phyloP scores from a whole-genome alignment of 257 asterid species.

The Phtheirospermum japonicum region DNA sequence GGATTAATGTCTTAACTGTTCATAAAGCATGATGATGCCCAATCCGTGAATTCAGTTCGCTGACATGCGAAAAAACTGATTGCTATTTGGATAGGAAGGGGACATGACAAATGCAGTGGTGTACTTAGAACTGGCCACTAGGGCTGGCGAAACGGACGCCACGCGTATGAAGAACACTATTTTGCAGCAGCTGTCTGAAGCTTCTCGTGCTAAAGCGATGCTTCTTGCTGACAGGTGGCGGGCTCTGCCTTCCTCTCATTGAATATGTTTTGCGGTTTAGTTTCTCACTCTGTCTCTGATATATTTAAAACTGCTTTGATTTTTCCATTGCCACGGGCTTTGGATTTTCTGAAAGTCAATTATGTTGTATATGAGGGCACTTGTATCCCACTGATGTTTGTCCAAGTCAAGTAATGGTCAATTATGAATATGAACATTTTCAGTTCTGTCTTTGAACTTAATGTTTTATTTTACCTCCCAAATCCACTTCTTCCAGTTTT shows the following conservation, averaged over 20 bases:
- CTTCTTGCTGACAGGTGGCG: conserved; percentile 57
- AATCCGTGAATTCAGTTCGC: background rate
- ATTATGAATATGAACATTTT: too few species aligned
- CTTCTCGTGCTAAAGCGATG: conserved; percentile 50
- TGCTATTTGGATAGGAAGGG: conserved; percentile 57
- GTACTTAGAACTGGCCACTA: conserved; percentile 68
- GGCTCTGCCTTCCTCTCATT: conserved; percentile 47
- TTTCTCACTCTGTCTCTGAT: too few species aligned
- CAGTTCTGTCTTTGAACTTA: too few species aligned
- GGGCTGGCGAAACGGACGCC: conserved; percentile 70
- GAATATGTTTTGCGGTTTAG: conserved; percentile 13
- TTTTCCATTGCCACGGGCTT: too few species aligned
- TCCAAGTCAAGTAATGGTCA: too few species aligned
- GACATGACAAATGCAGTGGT: conserved; percentile 67
- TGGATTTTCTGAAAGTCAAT: too few species aligned
- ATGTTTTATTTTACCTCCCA: too few species aligned
- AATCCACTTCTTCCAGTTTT: too few species aligned
- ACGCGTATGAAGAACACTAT: conserved; percentile 42
- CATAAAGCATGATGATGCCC: conserved; percentile 10
- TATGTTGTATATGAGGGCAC: too few species aligned
- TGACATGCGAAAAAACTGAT: conserved; percentile 16
- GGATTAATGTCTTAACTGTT: background rate
- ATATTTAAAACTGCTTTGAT: too few species aligned
- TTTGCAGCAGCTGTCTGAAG: conserved; percentile 44
- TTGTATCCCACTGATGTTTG: too few species aligned